Evolutionary conservation across 495 filamentous ascomycete species (phyloP).

Genomic region (Penicillium angulare): DNA sequence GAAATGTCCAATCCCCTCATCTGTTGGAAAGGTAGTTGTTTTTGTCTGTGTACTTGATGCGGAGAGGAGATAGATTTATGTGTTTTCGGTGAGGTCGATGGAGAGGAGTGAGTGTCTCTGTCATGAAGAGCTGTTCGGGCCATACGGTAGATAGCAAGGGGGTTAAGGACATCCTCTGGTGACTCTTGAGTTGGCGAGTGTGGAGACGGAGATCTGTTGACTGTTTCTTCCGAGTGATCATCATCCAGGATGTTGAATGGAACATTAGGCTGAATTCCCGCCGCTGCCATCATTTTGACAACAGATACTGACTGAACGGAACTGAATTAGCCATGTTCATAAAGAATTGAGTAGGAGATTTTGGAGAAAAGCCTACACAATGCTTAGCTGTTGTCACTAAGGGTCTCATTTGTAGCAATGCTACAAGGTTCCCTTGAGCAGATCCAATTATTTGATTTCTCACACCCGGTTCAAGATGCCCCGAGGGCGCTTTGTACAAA

Average conservation of each 20-base stretch:
- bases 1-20: background rate
- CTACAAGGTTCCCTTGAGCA: conserved; percentile 14
- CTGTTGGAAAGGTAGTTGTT: conserved; percentile 1
- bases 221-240: background rate
- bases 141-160: conserved; percentile 24
- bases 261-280: conserved; percentile 8
- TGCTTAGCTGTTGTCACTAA: conserved; percentile 21
- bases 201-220: background rate
- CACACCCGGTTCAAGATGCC: background rate
- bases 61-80: background rate
- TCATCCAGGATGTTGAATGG: background rate
- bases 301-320: conserved; percentile 13
- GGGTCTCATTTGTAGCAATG: conserved; percentile 18
- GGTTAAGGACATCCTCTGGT: conserved; percentile 18
- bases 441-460: conserved; percentile 5
- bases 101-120: background rate
- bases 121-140: conserved; percentile 20
- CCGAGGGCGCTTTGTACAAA: background rate
- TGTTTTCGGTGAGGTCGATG: conserved; percentile 7
- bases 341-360: background rate
- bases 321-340: background rate
- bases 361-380: conserved; percentile 10
- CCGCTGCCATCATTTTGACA: conserved; percentile 17
- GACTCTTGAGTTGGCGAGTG: conserved; percentile 14
- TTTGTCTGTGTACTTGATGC: too few species aligned